These are phyloP conservation scores for Geosmithia morbida DNA, from an alignment of 2,329 filamentous ascomycete species.

Conservation along the genomic window DNA sequence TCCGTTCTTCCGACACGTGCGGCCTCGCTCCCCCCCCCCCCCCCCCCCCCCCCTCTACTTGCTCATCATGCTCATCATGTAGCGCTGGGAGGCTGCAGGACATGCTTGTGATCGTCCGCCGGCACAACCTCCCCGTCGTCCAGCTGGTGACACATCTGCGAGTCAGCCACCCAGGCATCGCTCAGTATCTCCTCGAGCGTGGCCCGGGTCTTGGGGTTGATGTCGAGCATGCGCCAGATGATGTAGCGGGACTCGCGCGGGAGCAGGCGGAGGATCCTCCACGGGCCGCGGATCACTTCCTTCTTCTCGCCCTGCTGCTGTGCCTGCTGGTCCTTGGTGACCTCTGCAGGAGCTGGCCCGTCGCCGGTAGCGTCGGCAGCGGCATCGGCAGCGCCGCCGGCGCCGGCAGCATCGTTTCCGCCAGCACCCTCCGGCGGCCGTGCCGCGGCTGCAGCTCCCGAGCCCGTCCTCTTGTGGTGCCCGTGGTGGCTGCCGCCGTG, in stretches of 20 bases:
- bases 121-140: slow-evolving; percentile 54
- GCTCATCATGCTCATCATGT: too few relatives aligned
- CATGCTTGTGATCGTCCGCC: slow-evolving; percentile 68
- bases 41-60: neutral
- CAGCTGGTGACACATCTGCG: slow-evolving; percentile 70
- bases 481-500: neutral
- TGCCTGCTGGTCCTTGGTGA: neutral
- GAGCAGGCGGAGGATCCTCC: slow-evolving; percentile 74
- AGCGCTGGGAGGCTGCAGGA: slow-evolving; percentile 56
- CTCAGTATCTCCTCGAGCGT: slow-evolving; percentile 74
- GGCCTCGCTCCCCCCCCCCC: too few relatives aligned
- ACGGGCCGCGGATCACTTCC: slow-evolving; percentile 81
- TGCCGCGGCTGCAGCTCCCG: too few relatives aligned
- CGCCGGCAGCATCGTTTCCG: too few relatives aligned
- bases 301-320: slow-evolving; percentile 22
- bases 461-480: neutral
- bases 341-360: neutral
- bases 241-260: slow-evolving; percentile 84
- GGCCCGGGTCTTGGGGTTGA: slow-evolving; percentile 71
- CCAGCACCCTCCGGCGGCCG: too few relatives aligned
- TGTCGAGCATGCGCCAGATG: slow-evolving; percentile 81
- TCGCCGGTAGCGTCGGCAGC: too few relatives aligned
- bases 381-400: too few relatives aligned
- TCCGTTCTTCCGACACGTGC: too few relatives aligned
- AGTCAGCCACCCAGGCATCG: slow-evolving; percentile 82